Conservation (phyloP, 495 filamentous ascomycete species). For the Monascus purpureus region DNA sequence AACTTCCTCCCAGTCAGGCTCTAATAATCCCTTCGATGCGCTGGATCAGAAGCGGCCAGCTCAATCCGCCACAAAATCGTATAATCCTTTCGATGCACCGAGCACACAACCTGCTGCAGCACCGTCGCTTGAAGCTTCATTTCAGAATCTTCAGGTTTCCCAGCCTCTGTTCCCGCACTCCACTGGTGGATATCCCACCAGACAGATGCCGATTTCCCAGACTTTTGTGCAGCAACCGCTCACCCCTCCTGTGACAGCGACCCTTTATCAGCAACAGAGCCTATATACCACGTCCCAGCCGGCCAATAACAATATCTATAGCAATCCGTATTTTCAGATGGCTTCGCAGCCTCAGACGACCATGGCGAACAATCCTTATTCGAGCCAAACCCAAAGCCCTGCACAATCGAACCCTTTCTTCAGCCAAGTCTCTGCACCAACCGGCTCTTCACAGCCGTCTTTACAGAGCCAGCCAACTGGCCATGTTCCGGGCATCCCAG, state of each 20-base stretch:
- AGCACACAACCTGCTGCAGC: conserved; percentile 27
- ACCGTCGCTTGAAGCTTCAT: conserved; percentile 50
- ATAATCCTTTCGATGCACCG: conserved; percentile 57
- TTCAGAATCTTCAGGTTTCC: conserved; percentile 59
- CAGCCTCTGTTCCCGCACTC: conserved; percentile 69
- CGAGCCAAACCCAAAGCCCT: conserved; percentile 15
- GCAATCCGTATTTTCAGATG: conserved; percentile 53
- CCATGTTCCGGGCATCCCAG: conserved; percentile 21
- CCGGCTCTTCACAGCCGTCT: conserved; percentile 18
- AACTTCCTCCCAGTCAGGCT: conserved; percentile 19
- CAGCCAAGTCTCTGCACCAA: conserved; percentile 17
- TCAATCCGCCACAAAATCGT: conserved; percentile 15
- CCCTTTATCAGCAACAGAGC: conserved; percentile 32
- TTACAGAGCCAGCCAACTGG: conserved; percentile 8
- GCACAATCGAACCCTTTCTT: conserved; percentile 42
- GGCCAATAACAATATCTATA: conserved; percentile 26
- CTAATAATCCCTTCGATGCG: conserved; percentile 39
- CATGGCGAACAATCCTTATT: conserved; percentile 13
- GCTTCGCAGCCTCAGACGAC: conserved; percentile 26
- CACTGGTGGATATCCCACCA: conserved; percentile 58
- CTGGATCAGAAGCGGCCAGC: conserved; percentile 22
- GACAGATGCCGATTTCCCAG: conserved; percentile 34
- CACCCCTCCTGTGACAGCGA: conserved; percentile 45
- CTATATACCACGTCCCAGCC: conserved; percentile 28
- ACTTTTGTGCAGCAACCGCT: conserved; percentile 39